Base-by-base conservation (phyloP, 176 grass and related monocot genomes). In the Oryza meyeriana region DNA sequence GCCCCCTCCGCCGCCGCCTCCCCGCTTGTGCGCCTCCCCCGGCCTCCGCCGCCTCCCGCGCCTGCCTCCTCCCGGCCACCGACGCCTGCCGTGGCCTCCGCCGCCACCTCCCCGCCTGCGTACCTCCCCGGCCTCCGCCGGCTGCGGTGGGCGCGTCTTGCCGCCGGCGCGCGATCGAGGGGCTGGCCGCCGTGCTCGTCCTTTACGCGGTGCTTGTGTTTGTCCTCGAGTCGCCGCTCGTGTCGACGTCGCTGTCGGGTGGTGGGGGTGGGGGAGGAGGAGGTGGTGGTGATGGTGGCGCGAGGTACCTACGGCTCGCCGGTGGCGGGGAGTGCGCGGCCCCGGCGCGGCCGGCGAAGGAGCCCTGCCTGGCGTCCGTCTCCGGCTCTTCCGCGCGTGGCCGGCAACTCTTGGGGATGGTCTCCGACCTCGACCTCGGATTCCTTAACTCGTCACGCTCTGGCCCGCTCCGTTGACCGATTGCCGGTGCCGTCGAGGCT, bases 211-310 rank as follows among this genome's bases (percentile, higher is more conserved):
- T 80, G 40, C 42, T 91, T 18, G 70, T 87, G 13, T 40, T 87
- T 57, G 35, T 75, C 42, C 72, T 86, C 76, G 85, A 87, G 89
- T 87, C 73, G 55, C 88, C 88, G 25, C 59, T 84, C 64, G 57
- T 81, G 34, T 77, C 45, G 80, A 61, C 29, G n/a, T 41, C 57
- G 12, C 17, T 76, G 58, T 1, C 45, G 10, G 74, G 45, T 10
- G 52, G 70, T 5, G 79, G 33, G 24, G 72, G 52, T 2, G 66
- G 79, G 0, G 57, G 32, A 5, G 40, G 61, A 0, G 12, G n/a
- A n/a, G n/a, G n/a, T n/a, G n/a, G n/a, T n/a, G n/a, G n/a, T n/a
- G n/a, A 29, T 20, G 66, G 50, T 11, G 35, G 14, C 2, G 61
- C 44, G 5, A 67, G 48, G 66, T 71, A 40, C 35, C 83, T 90